Evolutionary conservation across 306 rosid species (phyloP).

Genomic region (Hippophae gyantsensis): DNA sequence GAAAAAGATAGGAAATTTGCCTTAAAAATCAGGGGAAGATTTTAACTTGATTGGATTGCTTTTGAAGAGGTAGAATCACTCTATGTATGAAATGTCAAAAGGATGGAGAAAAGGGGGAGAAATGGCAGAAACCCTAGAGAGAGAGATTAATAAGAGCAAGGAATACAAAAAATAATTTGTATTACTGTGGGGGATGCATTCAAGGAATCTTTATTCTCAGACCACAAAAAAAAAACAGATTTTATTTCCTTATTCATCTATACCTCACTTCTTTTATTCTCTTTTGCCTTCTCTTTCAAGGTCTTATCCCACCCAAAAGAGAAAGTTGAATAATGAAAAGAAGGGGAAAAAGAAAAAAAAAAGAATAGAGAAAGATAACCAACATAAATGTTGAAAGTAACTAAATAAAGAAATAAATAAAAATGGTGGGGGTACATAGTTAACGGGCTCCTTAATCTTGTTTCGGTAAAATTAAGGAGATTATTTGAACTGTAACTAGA

Average conservation of each 20-base stretch:
- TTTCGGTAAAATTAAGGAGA: conserved; percentile 15
- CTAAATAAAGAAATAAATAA: no score
- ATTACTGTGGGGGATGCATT: conserved; percentile 1
- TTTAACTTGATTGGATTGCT: no score
- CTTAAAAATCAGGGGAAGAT: no score
- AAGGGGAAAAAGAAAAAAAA: background rate
- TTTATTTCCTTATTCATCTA: conserved; percentile 23
- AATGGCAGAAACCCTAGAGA: no score
- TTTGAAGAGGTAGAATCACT: no score
- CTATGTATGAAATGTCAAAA: no score
- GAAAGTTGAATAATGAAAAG: background rate
- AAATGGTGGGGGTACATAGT: background rate
- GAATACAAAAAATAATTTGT: no score
- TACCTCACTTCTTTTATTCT: conserved; percentile 14
- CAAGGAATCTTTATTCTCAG: conserved; percentile 13
- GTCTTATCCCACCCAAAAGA: conserved; percentile 17
- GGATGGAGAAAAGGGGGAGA: background rate
- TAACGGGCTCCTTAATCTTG: background rate
- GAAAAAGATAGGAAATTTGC: no score
- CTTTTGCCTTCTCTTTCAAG: conserved; percentile 9
- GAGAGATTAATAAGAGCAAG: no score
- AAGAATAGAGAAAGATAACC: no score
- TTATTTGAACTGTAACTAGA: no score
- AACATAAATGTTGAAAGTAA: background rate
- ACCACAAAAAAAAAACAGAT: conserved; percentile 6